phyloP scores from a whole-genome alignment of 768 basidiomycete genomes.

The Tricholoma flavovirens region DNA sequence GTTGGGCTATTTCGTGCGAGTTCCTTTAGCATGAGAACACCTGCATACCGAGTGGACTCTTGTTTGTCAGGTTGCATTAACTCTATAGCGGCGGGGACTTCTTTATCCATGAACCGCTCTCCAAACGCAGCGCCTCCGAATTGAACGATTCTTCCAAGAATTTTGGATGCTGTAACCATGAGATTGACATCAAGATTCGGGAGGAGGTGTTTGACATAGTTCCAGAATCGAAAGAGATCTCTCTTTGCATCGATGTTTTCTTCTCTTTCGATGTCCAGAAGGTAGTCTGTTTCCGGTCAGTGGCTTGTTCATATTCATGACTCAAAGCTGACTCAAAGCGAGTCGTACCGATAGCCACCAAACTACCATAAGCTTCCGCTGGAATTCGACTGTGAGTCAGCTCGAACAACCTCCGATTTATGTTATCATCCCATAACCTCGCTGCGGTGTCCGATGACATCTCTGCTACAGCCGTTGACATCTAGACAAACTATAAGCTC shows the following conservation, averaged over 20 bases:
- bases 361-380: conserved; percentile 78
- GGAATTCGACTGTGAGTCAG: conserved; percentile 77
- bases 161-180: conserved; percentile 93
- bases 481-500: conserved; percentile 37
- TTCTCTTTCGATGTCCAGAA: conserved; percentile 72
- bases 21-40: conserved; percentile 91
- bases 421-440: conserved; percentile 82
- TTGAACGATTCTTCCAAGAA: conserved; percentile 79
- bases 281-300: conserved; percentile 43
- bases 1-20: conserved; percentile 83
- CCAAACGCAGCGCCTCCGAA: conserved; percentile 81
- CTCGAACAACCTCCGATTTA: conserved; percentile 74
- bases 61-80: conserved; percentile 73
- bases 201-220: conserved; percentile 89
- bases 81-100: conserved; percentile 80
- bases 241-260: conserved; percentile 77
- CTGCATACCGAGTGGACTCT: conserved; percentile 86
- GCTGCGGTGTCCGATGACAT: conserved; percentile 77
- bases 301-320: not conserved
- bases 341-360: conserved; percentile 82
- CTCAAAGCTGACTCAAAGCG: too few relatives aligned
- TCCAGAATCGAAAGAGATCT: conserved; percentile 81
- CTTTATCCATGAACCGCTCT: conserved; percentile 84
- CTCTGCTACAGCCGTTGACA: conserved; percentile 67
- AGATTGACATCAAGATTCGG: conserved; percentile 88